Evolutionary conservation across 2,329 filamentous ascomycete genomes (phyloP).

Genomic region (Colletotrichum truncatum): DNA sequence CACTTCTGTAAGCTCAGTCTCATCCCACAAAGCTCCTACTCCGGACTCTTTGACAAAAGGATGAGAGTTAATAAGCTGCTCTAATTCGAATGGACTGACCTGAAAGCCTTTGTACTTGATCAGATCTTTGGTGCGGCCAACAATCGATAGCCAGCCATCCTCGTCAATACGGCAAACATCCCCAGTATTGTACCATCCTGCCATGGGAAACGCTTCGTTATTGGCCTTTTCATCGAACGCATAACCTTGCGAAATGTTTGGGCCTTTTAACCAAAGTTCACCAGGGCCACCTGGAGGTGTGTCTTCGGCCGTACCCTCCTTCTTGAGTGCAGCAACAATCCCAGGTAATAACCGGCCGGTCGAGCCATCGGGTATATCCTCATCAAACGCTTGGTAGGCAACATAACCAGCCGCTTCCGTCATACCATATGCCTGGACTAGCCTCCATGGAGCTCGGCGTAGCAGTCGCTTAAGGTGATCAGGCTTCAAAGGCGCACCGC

Average conservation of each 20-base stretch:
- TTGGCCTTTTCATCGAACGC: slow-evolving; percentile 49
- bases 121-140: slow-evolving; percentile 50
- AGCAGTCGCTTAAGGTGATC: slow-evolving; percentile 43
- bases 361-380: slow-evolving; percentile 41
- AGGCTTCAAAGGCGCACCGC: slow-evolving; percentile 44
- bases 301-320: slow-evolving; percentile 47
- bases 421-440: slow-evolving; percentile 55
- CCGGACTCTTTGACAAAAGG: slow-evolving; percentile 46
- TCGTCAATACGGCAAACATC: slow-evolving; percentile 50
- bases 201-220: slow-evolving; percentile 43
- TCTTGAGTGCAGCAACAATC: slow-evolving; percentile 48
- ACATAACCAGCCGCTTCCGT: slow-evolving; percentile 54
- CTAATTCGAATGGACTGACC: slow-evolving; percentile 47
- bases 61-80: slow-evolving; percentile 46
- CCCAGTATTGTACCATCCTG: slow-evolving; percentile 55
- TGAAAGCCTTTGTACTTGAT: slow-evolving; percentile 55
- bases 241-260: slow-evolving; percentile 53
- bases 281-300: slow-evolving; percentile 46
- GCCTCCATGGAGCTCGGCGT: slow-evolving; percentile 44
- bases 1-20: slow-evolving; percentile 47
- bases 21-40: slow-evolving; percentile 46
- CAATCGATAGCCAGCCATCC: slow-evolving; percentile 42
- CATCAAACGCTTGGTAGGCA: slow-evolving; percentile 47
- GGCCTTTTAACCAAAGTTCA: slow-evolving; percentile 53
- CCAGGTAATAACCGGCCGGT: slow-evolving; percentile 48